Conservation (phyloP, 306 rosid genomes). For the Echinosophora koreensis region DNA sequence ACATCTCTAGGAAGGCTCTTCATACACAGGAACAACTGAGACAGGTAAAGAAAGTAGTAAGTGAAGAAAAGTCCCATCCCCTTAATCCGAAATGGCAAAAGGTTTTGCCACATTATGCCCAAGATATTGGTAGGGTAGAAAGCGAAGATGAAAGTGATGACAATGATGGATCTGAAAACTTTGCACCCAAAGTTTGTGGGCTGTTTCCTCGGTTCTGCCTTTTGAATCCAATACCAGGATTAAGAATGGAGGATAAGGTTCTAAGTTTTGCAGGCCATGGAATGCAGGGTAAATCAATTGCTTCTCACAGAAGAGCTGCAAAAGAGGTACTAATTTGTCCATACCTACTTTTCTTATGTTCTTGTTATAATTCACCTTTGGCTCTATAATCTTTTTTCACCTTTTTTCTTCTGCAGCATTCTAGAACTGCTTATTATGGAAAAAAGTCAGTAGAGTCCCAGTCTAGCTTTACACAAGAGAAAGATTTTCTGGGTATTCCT, state of each 20-base stretch:
- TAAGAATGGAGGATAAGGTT: conserved; percentile 60
- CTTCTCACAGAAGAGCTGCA: conserved; percentile 58
- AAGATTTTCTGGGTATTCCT: conserved; percentile 42
- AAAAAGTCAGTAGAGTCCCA: conserved; percentile 47
- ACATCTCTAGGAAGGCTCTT: conserved; percentile 63
- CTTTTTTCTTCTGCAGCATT: conserved; percentile 55
- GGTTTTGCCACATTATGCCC: conserved; percentile 56
- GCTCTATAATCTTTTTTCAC: conserved; percentile 26
- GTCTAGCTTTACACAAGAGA: conserved; percentile 49
- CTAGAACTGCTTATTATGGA: conserved; percentile 50
- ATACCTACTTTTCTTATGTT: conserved; percentile 12
- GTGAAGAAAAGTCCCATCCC: conserved; percentile 48
- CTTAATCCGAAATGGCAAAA: conserved; percentile 52
- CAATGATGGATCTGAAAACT: conserved; percentile 51
- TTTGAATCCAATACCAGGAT: conserved; percentile 70
- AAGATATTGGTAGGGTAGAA: conserved; percentile 53
- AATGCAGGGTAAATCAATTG: conserved; percentile 57
- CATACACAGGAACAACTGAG: conserved; percentile 58
- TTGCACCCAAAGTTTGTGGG: conserved; percentile 64
- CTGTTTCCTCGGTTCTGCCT: conserved; percentile 73
- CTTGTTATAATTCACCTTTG: conserved; percentile 32
- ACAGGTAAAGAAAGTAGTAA: conserved; percentile 49
- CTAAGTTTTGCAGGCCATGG: conserved; percentile 53
- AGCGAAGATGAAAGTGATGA: conserved; percentile 71
- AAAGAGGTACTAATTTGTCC: conserved; percentile 54